Conservation (phyloP, 2,329 filamentous ascomycete genomes). For the Sporothrix pallida region DNA sequence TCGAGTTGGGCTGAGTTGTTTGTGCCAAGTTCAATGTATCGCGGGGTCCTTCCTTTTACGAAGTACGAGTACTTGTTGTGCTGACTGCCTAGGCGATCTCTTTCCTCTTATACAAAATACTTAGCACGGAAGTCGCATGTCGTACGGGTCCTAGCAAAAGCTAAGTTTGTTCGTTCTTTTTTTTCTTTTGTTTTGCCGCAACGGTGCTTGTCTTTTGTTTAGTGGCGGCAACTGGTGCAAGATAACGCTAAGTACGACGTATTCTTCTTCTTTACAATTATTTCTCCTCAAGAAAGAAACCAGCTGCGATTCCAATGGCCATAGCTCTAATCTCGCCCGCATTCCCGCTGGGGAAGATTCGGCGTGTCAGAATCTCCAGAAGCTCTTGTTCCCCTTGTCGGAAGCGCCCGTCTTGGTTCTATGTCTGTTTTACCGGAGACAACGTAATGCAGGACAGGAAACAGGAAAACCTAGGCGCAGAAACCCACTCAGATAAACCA, state of each 20-base stretch:
- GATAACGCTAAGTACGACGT: neutral
- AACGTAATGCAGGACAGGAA: too few relatives aligned
- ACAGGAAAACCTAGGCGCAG: too few relatives aligned
- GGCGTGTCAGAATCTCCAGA: neutral
- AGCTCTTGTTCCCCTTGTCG: neutral
- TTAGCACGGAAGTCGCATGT: neutral
- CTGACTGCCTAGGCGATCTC: slow-evolving; percentile 12
- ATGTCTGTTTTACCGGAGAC: neutral
- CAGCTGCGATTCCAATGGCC: neutral
- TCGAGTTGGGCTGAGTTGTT: neutral
- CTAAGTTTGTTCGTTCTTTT: neutral
- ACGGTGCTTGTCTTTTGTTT: neutral
- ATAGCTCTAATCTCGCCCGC: neutral
- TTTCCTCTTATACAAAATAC: slow-evolving; percentile 23
- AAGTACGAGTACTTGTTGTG: neutral
- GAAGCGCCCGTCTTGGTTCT: neutral
- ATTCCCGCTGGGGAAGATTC: slow-evolving; percentile 1
- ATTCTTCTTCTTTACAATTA: neutral
- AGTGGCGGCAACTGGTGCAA: slow-evolving; percentile 6
- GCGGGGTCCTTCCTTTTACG: neutral
- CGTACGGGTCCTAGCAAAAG: neutral
- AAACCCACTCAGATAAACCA: neutral
- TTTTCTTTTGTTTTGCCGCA: neutral
- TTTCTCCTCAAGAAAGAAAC: neutral
- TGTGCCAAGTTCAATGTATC: neutral